Conservation (phyloP, 768 basidiomycete genomes). For the Cystobasidium onofrii region DNA sequence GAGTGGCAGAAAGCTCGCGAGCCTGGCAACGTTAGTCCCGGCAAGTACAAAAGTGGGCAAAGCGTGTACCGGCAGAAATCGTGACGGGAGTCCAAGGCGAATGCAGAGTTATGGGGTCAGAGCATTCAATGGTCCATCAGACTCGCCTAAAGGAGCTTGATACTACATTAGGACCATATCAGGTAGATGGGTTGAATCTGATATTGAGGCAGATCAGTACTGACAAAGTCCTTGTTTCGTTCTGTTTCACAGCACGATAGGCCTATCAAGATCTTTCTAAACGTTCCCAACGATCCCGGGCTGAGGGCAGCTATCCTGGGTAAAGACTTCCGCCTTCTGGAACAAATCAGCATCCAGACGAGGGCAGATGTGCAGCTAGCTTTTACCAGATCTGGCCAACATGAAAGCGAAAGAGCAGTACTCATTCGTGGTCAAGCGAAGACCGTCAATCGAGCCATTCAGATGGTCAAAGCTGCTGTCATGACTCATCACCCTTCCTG, state of each 20-base stretch:
- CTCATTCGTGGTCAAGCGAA: not conserved
- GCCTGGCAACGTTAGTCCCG: too few species aligned
- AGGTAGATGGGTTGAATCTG: too few species aligned
- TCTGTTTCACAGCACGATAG: not conserved
- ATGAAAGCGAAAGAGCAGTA: not conserved
- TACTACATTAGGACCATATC: too few species aligned
- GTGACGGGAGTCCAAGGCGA: too few species aligned
- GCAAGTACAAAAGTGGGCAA: too few species aligned
- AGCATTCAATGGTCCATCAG: too few species aligned
- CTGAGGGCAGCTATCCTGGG: not conserved
- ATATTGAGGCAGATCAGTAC: too few species aligned
- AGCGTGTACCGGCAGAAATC: too few species aligned
- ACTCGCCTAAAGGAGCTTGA: too few species aligned
- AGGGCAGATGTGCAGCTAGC: not conserved
- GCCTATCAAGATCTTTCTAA: not conserved
- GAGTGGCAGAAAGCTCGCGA: too few species aligned
- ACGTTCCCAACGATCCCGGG: not conserved
- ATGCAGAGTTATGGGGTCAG: too few species aligned
- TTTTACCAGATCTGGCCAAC: not conserved
- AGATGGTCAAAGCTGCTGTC: not conserved
- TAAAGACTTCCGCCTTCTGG: not conserved
- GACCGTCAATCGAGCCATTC: not conserved
- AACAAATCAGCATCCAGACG: not conserved
- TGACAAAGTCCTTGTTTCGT: too few species aligned
- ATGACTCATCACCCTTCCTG: not conserved